These are phyloP conservation scores for Xylariaceae sp. DNA, from an alignment of 2,329 filamentous ascomycete genomes.

Conservation along the genomic window DNA sequence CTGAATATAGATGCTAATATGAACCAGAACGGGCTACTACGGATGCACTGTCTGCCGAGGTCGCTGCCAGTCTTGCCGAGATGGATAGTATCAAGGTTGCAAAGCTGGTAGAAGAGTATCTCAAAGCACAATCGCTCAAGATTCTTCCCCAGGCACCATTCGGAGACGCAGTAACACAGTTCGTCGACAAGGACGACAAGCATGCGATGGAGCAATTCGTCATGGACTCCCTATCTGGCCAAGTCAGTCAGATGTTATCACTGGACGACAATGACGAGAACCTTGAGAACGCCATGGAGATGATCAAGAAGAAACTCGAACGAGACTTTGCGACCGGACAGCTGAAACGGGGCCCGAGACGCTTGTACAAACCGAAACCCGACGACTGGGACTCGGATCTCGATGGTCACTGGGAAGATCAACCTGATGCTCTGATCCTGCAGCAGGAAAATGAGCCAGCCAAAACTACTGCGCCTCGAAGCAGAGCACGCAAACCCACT, in stretches of 20 bases:
- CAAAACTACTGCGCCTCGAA: slow-evolving; percentile 23
- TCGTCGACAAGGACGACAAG: slow-evolving; percentile 92
- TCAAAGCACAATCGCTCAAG: slow-evolving; percentile 85
- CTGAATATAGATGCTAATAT: slow-evolving; percentile 14
- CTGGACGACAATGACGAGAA: slow-evolving; percentile 64
- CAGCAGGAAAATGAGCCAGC: slow-evolving; percentile 15
- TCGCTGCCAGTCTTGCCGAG: slow-evolving; percentile 54
- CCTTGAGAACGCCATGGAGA: slow-evolving; percentile 67
- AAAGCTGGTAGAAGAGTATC: slow-evolving; percentile 79
- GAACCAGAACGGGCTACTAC: slow-evolving; percentile 37
- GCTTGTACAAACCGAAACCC: slow-evolving; percentile 68
- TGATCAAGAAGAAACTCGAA: slow-evolving; percentile 64
- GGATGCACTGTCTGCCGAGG: slow-evolving; percentile 56
- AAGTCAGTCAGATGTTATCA: slow-evolving; percentile 64
- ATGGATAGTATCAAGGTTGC: slow-evolving; percentile 82
- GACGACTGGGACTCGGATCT: slow-evolving; percentile 83
- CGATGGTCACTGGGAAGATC: slow-evolving; percentile 79
- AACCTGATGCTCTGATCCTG: slow-evolving; percentile 56
- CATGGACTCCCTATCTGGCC: slow-evolving; percentile 62
- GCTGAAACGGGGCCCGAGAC: slow-evolving; percentile 47
- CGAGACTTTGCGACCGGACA: slow-evolving; percentile 63
- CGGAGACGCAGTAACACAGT: slow-evolving; percentile 86
- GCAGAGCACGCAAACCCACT: slow-evolving; percentile 34
- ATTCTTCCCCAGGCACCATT: slow-evolving; percentile 91
- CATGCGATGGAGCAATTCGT: slow-evolving; percentile 83